Conservation (phyloP, 2,329 filamentous ascomycete genomes). For the Alternaria sp. region DNA sequence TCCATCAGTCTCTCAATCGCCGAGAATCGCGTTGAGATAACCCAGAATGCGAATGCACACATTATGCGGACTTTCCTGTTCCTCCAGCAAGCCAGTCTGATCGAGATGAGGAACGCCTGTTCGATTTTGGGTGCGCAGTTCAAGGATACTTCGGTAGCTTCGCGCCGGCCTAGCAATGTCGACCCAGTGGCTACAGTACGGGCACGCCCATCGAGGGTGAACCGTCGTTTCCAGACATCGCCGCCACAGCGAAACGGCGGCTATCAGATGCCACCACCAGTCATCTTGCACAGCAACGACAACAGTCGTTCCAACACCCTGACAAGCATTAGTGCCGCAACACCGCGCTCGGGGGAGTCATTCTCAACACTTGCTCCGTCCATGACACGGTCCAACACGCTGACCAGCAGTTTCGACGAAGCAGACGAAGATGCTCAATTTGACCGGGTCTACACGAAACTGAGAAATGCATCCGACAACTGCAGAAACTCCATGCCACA, state of each 20-base stretch:
- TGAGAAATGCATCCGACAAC: constrained; percentile 77
- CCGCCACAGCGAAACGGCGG: constrained; percentile 44
- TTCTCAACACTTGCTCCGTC: constrained; percentile 68
- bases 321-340: constrained; percentile 62
- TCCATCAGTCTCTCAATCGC: constrained; percentile 48
- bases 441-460: constrained; percentile 80
- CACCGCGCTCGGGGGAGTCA: constrained; percentile 83
- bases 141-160: constrained; percentile 32
- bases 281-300: constrained; percentile 55
- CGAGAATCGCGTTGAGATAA: constrained; percentile 56
- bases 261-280: constrained; percentile 49
- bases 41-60: constrained; percentile 64
- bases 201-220: constrained; percentile 38
- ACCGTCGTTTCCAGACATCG: constrained; percentile 43
- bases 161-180: constrained; percentile 32
- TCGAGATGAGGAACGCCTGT: constrained; percentile 69
- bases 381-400: constrained; percentile 56
- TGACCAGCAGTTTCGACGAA: constrained; percentile 68
- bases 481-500: constrained; percentile 75
- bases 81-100: constrained; percentile 65
- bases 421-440: constrained; percentile 82
- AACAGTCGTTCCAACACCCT: constrained; percentile 64
- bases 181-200: constrained; percentile 41
- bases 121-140: constrained; percentile 58
- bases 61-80: constrained; percentile 68